A percentile compares a stretch with the other conserved stretches of the same genome.
Conservation (phyloP, 2,329 filamentous ascomycete species). For the Cryphonectria nitschkei region DNA sequence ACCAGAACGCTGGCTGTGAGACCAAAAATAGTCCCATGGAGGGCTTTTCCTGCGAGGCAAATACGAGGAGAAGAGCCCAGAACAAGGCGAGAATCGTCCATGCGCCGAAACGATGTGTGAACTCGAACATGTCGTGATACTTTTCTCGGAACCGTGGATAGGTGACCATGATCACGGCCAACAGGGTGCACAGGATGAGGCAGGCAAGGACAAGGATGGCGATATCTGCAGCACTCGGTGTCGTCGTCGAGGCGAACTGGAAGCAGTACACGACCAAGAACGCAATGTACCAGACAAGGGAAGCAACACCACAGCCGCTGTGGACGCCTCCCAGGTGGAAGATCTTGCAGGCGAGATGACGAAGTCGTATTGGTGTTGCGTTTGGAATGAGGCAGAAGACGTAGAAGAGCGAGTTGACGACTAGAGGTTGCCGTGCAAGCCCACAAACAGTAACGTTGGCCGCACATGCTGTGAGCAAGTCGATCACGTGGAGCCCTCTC, state of each 20-base stretch:
- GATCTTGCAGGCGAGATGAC: constrained; percentile 52
- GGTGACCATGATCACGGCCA: constrained; percentile 66
- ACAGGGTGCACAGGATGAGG: constrained; percentile 56
- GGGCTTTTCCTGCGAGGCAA: constrained; percentile 36
- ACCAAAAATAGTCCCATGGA: constrained; percentile 38
- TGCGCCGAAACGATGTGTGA: constrained; percentile 72
- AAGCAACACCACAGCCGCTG: constrained; percentile 53
- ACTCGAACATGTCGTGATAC: constrained; percentile 71
- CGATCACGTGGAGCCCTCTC: not conserved
- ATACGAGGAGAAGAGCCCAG: constrained; percentile 39
- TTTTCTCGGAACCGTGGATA: constrained; percentile 65
- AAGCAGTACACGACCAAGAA: constrained; percentile 42
- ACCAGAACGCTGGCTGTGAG: constrained; percentile 55
- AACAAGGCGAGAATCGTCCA: constrained; percentile 61
- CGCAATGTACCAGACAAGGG: constrained; percentile 47
- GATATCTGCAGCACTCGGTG: constrained; percentile 33
- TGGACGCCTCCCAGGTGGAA: constrained; percentile 58
- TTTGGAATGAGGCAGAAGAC: constrained; percentile 40
- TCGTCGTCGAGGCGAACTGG: constrained; percentile 35
- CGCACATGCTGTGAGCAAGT: constrained; percentile 39
- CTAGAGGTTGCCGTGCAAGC: constrained; percentile 55
- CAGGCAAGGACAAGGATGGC: constrained; percentile 55
- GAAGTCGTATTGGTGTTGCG: constrained; percentile 51
- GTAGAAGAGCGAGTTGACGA: constrained; percentile 48
- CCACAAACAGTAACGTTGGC: constrained; percentile 55